Base-by-base conservation (phyloP, 805 yeast species). In the Myxozyma geophila region DNA sequence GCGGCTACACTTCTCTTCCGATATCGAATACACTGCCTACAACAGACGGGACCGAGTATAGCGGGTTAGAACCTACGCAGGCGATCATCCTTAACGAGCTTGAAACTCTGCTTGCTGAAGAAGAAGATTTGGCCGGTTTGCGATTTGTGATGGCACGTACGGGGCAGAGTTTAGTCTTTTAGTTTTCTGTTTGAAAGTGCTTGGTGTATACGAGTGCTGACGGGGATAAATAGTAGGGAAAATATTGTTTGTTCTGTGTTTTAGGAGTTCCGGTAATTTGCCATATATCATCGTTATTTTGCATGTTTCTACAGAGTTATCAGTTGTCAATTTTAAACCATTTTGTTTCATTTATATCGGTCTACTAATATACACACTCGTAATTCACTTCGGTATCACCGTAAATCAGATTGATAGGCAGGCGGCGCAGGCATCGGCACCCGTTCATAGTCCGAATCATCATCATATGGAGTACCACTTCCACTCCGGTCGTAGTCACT, bases 91-190 rank as follows among this genome's bases (percentile, higher is more conserved):
- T 64, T 17, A 8, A 12, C 10, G 69, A 66, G 44, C 43, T 66
- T 10, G 67, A 66, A 21, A 62, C 58, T 13, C 19, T 66, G 17
- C 37, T 57, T n/a, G 65, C 63, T 7, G 50, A 55, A 28, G 69
- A 66, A 23, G 63, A 59, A 15, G 67, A 66, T 37, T 49, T 66
- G 57, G 67, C 68, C 3, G 69, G 69, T 2, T n/a, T 62, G 37
- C 49, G 60, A 15, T 58, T 65, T 21, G 59, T 65, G 37, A 53
- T 65, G 41, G 68, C 68, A 8, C 33, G 52, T n/a, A 48, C 66
- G 10, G 66, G 68, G 7, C 68, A 65, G 46, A 62, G 60, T 15
- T 37, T 65, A 21, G 63, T 62, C n/a, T 23, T 64, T 17, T 64
- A 58, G 58, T 12, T 17, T 33, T n/a, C 17, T 28, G 5, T 39